Evolutionary conservation across 192 early-diverging fungal genomes (phyloP).

Genomic region (Rhizophlyctis rosea): DNA sequence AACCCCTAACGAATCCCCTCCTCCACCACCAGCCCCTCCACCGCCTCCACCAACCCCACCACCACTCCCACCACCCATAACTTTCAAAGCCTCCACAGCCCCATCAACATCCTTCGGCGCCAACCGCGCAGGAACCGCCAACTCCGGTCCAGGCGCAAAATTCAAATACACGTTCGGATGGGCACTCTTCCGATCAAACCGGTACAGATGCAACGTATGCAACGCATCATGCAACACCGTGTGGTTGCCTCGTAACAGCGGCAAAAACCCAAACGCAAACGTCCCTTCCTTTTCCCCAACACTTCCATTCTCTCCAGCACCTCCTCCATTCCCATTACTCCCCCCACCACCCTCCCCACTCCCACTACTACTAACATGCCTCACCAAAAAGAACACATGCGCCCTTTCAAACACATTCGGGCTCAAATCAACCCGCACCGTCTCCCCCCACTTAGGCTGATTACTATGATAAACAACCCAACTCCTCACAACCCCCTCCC

Average conservation of each 20-base stretch:
- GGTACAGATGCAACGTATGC: constrained; percentile 60
- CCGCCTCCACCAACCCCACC: no score
- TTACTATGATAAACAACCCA: constrained; percentile 62
- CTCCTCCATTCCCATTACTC: constrained; percentile 19
- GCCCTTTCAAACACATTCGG: constrained; percentile 50
- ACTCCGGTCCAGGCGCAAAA: constrained; percentile 27
- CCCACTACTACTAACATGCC: constrained; percentile 38
- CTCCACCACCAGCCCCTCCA: no score
- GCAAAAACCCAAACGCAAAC: constrained; percentile 64
- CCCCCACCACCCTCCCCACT: no score
- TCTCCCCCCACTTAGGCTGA: constrained; percentile 62
- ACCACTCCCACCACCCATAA: no score
- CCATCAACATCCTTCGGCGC: no score
- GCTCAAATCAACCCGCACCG: constrained; percentile 58
- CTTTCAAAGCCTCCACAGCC: no score
- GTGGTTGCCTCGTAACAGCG: constrained; percentile 42
- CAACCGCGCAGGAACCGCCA: constrained; percentile 13
- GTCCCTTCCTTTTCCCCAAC: no score
- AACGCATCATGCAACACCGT: constrained; percentile 59
- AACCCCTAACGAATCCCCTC: constrained; percentile 49
- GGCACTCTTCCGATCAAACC: constrained; percentile 50
- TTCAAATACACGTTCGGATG: constrained; percentile 49
- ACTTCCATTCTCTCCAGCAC: constrained; percentile 21
- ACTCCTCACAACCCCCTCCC: no score
- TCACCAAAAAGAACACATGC: constrained; percentile 60